phyloP scores from a whole-genome alignment of 2,329 filamentous ascomycete species.

The Fusarium concolor region DNA sequence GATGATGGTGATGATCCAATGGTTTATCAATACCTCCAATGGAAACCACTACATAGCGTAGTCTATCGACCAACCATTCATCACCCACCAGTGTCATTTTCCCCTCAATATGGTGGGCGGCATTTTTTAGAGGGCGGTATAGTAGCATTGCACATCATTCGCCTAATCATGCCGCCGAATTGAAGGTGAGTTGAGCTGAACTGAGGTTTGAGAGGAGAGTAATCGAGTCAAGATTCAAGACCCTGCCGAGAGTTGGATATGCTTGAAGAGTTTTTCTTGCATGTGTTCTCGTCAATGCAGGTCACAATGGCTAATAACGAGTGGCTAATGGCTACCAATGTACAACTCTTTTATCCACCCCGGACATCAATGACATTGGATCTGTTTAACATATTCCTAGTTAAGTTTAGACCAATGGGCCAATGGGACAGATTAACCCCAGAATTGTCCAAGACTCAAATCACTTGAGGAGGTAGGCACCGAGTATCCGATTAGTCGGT shows the following conservation, averaged over 20 bases:
- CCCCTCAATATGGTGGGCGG: constrained; percentile 28
- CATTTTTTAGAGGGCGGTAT: constrained; percentile 13
- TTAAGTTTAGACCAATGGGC: constrained; percentile 4
- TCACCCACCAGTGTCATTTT: constrained; percentile 27
- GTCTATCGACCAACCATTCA: constrained; percentile 18
- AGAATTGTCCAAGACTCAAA: constrained; percentile 8
- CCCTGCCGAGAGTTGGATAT: not conserved
- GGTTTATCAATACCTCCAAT: not conserved
- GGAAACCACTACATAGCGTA: constrained; percentile 6
- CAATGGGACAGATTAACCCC: constrained; percentile 7
- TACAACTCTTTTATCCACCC: not conserved
- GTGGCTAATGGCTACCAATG: not conserved
- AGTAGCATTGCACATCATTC: constrained; percentile 9
- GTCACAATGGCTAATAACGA: not conserved
- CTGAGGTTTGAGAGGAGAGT: not conserved
- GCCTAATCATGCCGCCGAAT: constrained; percentile 23
- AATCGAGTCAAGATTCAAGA: not conserved
- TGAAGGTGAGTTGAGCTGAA: not conserved
- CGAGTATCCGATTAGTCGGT: constrained; percentile 10
- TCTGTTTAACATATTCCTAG: constrained; percentile 4
- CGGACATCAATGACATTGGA: constrained; percentile 2
- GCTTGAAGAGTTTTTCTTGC: constrained; percentile 20
- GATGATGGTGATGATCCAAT: constrained; percentile 3
- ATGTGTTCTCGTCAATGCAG: not conserved
- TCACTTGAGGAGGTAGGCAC: constrained; percentile 13